phyloP scores from a whole-genome alignment of 345 rosid genomes.

The Salix dunnii region DNA sequence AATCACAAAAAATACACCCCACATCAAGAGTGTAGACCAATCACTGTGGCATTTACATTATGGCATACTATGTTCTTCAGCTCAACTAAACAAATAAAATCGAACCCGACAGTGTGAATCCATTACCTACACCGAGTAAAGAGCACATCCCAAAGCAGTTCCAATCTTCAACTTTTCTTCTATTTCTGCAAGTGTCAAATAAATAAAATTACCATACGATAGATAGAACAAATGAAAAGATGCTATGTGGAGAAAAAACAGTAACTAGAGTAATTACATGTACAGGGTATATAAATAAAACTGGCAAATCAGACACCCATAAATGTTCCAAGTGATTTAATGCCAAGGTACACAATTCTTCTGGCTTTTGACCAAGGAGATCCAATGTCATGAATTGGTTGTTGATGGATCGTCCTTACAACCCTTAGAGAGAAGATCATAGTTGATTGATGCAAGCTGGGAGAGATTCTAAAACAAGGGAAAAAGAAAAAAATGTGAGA shows the following conservation, averaged over 20 bases:
- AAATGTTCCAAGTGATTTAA: slow-evolving; percentile 21
- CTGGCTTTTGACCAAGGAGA: slow-evolving; percentile 8
- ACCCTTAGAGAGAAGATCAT: slow-evolving; percentile 94
- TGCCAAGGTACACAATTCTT: slow-evolving; percentile 5
- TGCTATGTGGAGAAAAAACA: neutral
- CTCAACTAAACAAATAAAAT: slow-evolving; percentile 21
- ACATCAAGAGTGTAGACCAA: slow-evolving; percentile 12
- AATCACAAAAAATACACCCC: slow-evolving; percentile 9
- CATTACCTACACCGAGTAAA: slow-evolving; percentile 24
- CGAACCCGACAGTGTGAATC: slow-evolving; percentile 24
- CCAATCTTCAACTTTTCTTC: slow-evolving; percentile 35
- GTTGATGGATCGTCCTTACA: slow-evolving; percentile 74
- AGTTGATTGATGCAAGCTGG: slow-evolving; percentile 96
- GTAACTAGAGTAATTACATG: slow-evolving; percentile 39
- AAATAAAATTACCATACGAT: neutral
- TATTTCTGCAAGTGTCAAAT: slow-evolving; percentile 35
- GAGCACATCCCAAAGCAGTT: slow-evolving; percentile 37
- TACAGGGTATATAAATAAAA: slow-evolving; percentile 58
- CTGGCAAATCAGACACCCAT: slow-evolving; percentile 20
- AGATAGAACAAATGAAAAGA: neutral
- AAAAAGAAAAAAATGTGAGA: slow-evolving; percentile 11
- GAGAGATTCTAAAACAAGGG: slow-evolving; percentile 68
- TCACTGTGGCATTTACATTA: slow-evolving; percentile 3
- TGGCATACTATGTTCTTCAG: slow-evolving; percentile 15
- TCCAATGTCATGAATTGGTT: slow-evolving; percentile 37